Percentiles rank a stretch among this genome's conserved stretches.
Conservation (phyloP, 805 yeast species). For the Yarrowia sp. region DNA sequence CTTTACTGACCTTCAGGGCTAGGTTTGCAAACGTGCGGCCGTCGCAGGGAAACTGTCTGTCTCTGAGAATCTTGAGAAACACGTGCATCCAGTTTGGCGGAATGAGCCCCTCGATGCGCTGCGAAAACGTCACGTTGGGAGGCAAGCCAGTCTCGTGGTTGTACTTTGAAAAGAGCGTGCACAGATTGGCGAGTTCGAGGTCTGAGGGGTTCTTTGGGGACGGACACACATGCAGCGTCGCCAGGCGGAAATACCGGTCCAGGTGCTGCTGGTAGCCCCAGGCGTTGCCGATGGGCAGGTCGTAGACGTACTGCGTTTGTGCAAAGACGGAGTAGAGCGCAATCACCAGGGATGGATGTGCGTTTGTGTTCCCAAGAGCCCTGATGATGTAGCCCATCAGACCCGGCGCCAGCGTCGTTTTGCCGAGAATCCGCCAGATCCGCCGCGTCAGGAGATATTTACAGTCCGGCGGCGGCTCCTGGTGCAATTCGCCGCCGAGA, state of each 20-base stretch:
- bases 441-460: constrained; percentile 1
- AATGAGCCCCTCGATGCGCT: background rate
- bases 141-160: constrained; percentile 34
- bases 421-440: constrained; percentile 31
- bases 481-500: background rate
- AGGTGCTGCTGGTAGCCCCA: constrained; percentile 29
- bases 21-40: background rate
- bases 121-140: constrained; percentile 16
- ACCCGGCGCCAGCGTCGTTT: constrained; percentile 7
- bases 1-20: background rate
- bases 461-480: constrained; percentile 3
- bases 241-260: constrained; percentile 9
- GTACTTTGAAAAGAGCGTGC: constrained; percentile 16
- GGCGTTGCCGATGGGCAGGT: constrained; percentile 33
- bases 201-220: background rate
- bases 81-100: constrained; percentile 29
- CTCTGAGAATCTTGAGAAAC: constrained; percentile 20
- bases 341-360: constrained; percentile 13
- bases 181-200: background rate
- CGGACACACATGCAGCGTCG: constrained; percentile 8
- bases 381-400: background rate
- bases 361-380: background rate
- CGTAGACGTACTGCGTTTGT: constrained; percentile 24
- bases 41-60: constrained; percentile 26
- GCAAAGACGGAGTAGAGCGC: constrained; percentile 25